Conservation (phyloP, 805 yeast species). For the Starmerella bacillaris region DNA sequence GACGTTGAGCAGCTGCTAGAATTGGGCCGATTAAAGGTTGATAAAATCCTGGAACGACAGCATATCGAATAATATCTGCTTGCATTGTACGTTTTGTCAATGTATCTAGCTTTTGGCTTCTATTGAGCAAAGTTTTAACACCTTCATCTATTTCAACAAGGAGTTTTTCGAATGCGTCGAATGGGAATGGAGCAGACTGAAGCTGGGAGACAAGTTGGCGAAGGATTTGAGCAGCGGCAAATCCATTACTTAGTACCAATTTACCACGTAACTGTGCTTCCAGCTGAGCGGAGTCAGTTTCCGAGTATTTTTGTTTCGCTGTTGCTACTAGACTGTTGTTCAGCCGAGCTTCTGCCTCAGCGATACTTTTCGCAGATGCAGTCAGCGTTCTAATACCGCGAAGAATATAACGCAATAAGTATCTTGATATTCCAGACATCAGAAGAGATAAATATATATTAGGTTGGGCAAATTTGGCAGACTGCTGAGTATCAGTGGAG, state of each 20-base stretch:
- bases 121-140: slow-evolving; percentile 12
- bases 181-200: slow-evolving; percentile 12
- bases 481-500: too few relatives aligned
- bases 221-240: slow-evolving; percentile 7
- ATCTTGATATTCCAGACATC: slow-evolving; percentile 23
- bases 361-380: slow-evolving; percentile 7
- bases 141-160: slow-evolving; percentile 13
- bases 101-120: slow-evolving; percentile 7
- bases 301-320: slow-evolving; percentile 11
- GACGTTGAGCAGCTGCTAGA: slow-evolving; percentile 31
- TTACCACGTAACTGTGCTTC: slow-evolving; percentile 16
- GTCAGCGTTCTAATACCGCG: slow-evolving; percentile 25
- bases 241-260: background rate
- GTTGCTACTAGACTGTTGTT: slow-evolving; percentile 14
- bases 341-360: slow-evolving; percentile 10
- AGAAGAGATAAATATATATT: slow-evolving; percentile 21
- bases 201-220: slow-evolving; percentile 10
- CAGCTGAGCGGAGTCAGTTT: slow-evolving; percentile 12
- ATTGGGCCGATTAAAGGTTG: slow-evolving; percentile 23
- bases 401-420: slow-evolving; percentile 22
- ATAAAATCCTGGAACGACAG: slow-evolving; percentile 32
- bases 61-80: slow-evolving; percentile 26
- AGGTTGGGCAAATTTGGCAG: too few relatives aligned
- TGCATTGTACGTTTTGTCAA: slow-evolving; percentile 11
- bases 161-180: slow-evolving; percentile 14